These are phyloP conservation scores for Hysterangium stoloniferum DNA, from an alignment of 768 basidiomycete genomes.

Conservation along the genomic window DNA sequence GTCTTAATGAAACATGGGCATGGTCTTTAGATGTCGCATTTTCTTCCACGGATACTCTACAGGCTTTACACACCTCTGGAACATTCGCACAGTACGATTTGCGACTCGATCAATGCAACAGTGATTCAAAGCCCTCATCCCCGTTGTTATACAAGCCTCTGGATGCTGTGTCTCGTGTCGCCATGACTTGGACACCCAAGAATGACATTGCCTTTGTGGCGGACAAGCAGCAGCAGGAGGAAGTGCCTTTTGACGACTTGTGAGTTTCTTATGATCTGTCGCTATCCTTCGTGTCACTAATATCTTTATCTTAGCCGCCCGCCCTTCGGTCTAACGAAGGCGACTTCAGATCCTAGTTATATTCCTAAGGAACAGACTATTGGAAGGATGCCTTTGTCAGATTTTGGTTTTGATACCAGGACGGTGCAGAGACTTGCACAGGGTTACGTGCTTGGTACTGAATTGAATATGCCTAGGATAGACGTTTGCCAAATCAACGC, in stretches of 20 bases:
- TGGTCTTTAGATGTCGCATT: conserved; percentile 52
- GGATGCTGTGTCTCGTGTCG: conserved; percentile 56
- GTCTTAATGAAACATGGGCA: too few relatives aligned
- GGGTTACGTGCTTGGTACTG: too few relatives aligned
- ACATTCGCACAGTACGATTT: conserved; percentile 76
- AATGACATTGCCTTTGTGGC: conserved; percentile 63
- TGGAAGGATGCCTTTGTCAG: too few relatives aligned
- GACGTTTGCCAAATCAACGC: too few relatives aligned
- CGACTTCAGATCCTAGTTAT: conserved; percentile 49
- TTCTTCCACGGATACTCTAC: conserved; percentile 61
- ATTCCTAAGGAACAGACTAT: conserved; percentile 48
- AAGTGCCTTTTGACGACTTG: conserved; percentile 79
- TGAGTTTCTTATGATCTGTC: conserved; percentile 30
- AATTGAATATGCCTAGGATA: too few relatives aligned
- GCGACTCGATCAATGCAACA: too few relatives aligned
- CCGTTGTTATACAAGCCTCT: conserved; percentile 59
- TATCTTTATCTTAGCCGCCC: background rate
- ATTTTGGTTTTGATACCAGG: too few relatives aligned
- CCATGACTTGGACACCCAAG: conserved; percentile 55
- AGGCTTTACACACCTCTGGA: conserved; percentile 68
- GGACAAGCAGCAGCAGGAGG: conserved; percentile 45
- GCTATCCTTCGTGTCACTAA: conserved; percentile 27
- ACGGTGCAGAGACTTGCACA: too few relatives aligned
- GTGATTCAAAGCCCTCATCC: too few relatives aligned
- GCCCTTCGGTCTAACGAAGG: conserved; percentile 34